Percentiles rank a stretch among this genome's conserved stretches.
Evolutionary conservation across 768 basidiomycete species (phyloP).

Genomic region (Naganishia vishniacii): DNA sequence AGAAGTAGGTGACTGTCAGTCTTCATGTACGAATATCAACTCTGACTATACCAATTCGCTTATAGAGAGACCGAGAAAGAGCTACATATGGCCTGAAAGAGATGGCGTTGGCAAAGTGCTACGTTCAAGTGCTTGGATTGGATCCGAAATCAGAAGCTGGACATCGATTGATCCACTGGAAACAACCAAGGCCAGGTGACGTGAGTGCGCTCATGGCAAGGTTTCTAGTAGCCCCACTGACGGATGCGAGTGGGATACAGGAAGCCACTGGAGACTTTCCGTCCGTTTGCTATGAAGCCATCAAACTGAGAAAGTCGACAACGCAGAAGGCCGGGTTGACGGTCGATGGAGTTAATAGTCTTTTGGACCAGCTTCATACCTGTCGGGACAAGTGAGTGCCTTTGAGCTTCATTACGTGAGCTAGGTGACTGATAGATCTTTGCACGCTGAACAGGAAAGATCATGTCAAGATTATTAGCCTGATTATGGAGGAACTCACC

Average conservation of each 20-base stretch:
- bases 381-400: constrained; percentile 66
- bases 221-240: background rate
- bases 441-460: constrained; percentile 56
- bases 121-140: constrained; percentile 82
- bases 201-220: constrained; percentile 30
- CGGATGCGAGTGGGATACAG: constrained; percentile 6
- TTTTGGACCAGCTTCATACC: constrained; percentile 70
- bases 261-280: constrained; percentile 68
- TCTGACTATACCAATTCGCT: background rate
- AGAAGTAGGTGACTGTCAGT: constrained; percentile 57
- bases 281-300: constrained; percentile 75
- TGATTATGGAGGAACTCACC: constrained; percentile 59
- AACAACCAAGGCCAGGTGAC: constrained; percentile 47
- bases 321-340: constrained; percentile 60
- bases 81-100: constrained; percentile 92
- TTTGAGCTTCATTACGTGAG: background rate
- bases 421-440: background rate
- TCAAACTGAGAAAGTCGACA: constrained; percentile 71
- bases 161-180: constrained; percentile 81
- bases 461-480: constrained; percentile 71
- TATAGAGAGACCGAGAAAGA: constrained; percentile 89
- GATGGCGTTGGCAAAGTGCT: constrained; percentile 84
- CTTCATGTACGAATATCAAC: background rate
- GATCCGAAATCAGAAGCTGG: constrained; percentile 74
- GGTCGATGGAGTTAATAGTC: constrained; percentile 74